phyloP scores from a whole-genome alignment of 2,329 filamentous ascomycete genomes.

The Ilyonectria mors-panacis region DNA sequence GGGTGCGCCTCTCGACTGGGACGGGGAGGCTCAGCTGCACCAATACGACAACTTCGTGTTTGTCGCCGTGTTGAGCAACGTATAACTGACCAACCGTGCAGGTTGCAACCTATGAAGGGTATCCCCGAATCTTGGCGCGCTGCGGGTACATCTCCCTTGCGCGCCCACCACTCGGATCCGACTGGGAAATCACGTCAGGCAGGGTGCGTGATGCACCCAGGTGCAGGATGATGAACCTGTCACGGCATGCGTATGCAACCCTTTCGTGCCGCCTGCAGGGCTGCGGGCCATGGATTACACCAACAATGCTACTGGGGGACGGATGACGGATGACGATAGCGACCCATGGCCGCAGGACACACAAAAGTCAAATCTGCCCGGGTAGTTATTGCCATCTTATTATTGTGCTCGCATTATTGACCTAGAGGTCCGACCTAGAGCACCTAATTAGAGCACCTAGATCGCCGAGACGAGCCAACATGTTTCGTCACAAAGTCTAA shows the following conservation, averaged over 20 bases:
- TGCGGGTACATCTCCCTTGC: not conserved
- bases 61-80: not conserved
- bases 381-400: not conserved
- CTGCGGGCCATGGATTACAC: not conserved
- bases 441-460: constrained; percentile 9
- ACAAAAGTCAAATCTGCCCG: constrained; percentile 1
- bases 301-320: constrained; percentile 3
- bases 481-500: constrained; percentile 47
- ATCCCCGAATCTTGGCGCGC: not conserved
- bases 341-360: constrained; percentile 3
- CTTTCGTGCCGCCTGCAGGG: constrained; percentile 28
- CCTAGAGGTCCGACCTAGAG: not conserved
- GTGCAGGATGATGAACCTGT: constrained; percentile 13
- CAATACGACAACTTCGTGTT: not conserved
- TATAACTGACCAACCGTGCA: not conserved
- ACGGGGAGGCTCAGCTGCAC: not conserved
- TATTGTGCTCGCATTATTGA: constrained; percentile 15
- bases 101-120: not conserved
- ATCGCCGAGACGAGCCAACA: constrained; percentile 10
- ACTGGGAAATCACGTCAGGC: constrained; percentile 9
- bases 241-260: constrained; percentile 26
- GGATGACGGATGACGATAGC: constrained; percentile 21
- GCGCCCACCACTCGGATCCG: not conserved
- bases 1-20: too few relatives aligned
- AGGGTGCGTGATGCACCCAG: constrained; percentile 7